Percentiles rank a stretch among this genome's conserved stretches.
Conservation (phyloP, 306 rosid genomes). For the Vicia sativa region DNA sequence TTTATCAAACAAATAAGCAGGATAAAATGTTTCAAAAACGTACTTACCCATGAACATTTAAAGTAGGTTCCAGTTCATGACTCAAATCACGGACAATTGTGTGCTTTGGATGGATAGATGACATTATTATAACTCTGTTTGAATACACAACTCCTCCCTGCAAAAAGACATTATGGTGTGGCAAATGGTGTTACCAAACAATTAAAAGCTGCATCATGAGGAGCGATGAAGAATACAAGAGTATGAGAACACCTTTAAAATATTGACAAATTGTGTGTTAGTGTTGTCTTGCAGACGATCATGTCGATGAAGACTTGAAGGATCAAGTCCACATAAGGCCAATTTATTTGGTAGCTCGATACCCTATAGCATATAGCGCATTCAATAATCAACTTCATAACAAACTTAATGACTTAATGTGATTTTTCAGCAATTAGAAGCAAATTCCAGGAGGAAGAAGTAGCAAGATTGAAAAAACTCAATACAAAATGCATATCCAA, state of each 20-base stretch:
- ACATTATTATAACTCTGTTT: slow-evolving; percentile 68
- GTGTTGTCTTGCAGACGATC: slow-evolving; percentile 86
- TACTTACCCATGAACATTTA: slow-evolving; percentile 67
- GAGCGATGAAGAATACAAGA: slow-evolving; percentile 2
- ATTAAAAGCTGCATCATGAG: slow-evolving; percentile 9
- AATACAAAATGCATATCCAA: slow-evolving; percentile 24
- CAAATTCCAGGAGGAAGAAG: slow-evolving; percentile 31
- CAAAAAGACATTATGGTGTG: slow-evolving; percentile 27
- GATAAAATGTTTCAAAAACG: slow-evolving; percentile 26
- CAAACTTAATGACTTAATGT: slow-evolving; percentile 28
- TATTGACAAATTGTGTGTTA: slow-evolving; percentile 66
- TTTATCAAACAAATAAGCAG: slow-evolving; percentile 29
- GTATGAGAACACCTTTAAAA: slow-evolving; percentile 63
- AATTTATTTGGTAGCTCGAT: slow-evolving; percentile 72
- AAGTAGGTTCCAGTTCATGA: slow-evolving; percentile 73
- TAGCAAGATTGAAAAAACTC: slow-evolving; percentile 29
- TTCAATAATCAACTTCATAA: slow-evolving; percentile 33
- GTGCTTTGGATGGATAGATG: slow-evolving; percentile 68
- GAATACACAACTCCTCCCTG: slow-evolving; percentile 95
- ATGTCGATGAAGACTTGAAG: slow-evolving; percentile 68
- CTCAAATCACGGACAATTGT: slow-evolving; percentile 53
- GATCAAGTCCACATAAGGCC: slow-evolving; percentile 88
- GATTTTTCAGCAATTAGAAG: slow-evolving; percentile 47
- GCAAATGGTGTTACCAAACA: slow-evolving; percentile 7
- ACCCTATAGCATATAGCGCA: slow-evolving; percentile 47